Evolutionary conservation across 257 asterid species (phyloP).

Genomic region (Nicotiana undulata): DNA sequence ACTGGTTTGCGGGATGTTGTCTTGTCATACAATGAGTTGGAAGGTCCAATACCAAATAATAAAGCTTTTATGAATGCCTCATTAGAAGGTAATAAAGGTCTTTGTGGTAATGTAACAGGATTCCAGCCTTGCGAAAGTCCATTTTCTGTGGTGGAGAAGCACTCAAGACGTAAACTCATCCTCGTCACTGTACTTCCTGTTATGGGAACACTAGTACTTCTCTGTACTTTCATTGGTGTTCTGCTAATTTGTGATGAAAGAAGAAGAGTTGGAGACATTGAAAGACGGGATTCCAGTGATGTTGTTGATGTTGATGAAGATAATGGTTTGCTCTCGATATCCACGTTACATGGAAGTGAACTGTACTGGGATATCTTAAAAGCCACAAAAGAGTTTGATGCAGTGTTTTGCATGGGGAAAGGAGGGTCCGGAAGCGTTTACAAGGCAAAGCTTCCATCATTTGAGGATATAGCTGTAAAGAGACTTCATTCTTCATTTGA

Average conservation of each 20-base stretch:
- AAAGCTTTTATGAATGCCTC: background rate
- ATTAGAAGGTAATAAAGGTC: background rate
- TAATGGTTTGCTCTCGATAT: background rate
- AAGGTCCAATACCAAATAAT: background rate
- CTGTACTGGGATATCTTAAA: conserved; percentile 8
- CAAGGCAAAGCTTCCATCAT: background rate
- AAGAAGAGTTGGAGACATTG: background rate
- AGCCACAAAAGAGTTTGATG: conserved; percentile 8
- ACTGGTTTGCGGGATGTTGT: background rate
- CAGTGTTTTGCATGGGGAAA: background rate
- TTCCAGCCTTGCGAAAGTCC: background rate
- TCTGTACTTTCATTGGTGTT: background rate
- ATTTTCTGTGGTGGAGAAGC: background rate
- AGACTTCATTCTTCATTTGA: background rate
- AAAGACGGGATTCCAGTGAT: background rate
- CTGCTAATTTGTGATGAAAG: background rate
- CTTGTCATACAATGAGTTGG: background rate
- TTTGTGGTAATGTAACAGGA: background rate
- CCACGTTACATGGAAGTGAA: background rate
- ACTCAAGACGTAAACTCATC: background rate
- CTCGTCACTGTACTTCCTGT: background rate
- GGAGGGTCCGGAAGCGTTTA: conserved; percentile 3
- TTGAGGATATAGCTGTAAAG: background rate
- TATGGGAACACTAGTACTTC: conserved; percentile 1
- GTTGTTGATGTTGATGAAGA: background rate